Evolutionary conservation across 1,139 yeast species (phyloP), one percentile per base, ranked within the genome.

Genomic region (Scheffersomyces insectosa): DNA sequence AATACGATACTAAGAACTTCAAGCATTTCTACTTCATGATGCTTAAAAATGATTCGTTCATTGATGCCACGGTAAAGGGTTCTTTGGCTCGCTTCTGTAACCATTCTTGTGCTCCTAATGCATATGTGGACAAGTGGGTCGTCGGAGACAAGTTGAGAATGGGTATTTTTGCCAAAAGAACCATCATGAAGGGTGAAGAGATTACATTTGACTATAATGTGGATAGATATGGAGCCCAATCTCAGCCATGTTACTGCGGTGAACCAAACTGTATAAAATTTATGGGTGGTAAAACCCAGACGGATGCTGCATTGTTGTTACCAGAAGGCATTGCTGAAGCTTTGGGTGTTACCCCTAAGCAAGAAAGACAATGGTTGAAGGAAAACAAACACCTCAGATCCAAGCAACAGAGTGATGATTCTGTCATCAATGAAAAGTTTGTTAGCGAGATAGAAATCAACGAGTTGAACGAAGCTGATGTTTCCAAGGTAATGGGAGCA

Each of bases 21-120:
- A 82, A 80, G 62, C 99, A 93, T 65, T 93, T 93, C 56, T 93
- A 93, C 64, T 93, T 93, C 64, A 93, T 93, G 99, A 90, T 90
- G 97, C 77, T 93, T 50, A 95, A 89, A 55, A 87, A 84, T 57
- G 91, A 90, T 49, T 93, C 93, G 57, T 93, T 89, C 60, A 88
- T 93, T 46, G 99, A 93, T 65, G 99, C 99, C 38, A 91, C 98
- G 1, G 72, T 78, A 40, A 86, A 80, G 65, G 99, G 98, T 3
- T 82, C 91, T 16, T 66, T 91, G 45, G 97, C 96, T 0, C 73
- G 99, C 47, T 93, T 91, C 68, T 88, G 95, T 56, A 93, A 93
- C 62, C 99, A 93, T 65, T 88, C 97, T 14, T 93, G 99, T 65
- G 82, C 79, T 52, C 98, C 99, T 5, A 93, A 93, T 65, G 93